Conservation (phyloP, 805 yeast species). For the Saturnispora dispora region DNA sequence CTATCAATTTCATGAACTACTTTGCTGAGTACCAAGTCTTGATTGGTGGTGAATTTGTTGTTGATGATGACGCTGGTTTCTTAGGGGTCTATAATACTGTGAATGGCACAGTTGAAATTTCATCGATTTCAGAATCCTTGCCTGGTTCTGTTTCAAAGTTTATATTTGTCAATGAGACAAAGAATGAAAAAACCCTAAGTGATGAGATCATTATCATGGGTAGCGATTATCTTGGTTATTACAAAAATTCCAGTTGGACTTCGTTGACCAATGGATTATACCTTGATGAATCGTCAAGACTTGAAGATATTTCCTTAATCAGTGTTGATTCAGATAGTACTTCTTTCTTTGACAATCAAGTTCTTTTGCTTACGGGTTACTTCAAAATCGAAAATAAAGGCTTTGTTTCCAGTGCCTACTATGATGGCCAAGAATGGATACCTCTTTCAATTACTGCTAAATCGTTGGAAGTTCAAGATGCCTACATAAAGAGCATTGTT, state of each 20-base stretch:
- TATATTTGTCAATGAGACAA: conserved; percentile 25
- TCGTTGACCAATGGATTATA: conserved; percentile 31
- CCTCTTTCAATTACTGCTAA: conserved; percentile 48
- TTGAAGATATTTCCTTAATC: conserved; percentile 32
- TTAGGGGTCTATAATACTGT: conserved; percentile 47
- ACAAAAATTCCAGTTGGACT: conserved; percentile 42
- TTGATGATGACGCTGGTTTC: conserved; percentile 26
- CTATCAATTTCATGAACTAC: conserved; percentile 45
- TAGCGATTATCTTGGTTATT: conserved; percentile 29
- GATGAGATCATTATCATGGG: conserved; percentile 39
- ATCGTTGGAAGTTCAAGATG: conserved; percentile 18
- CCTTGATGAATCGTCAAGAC: conserved; percentile 26
- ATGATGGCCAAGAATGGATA: conserved; percentile 56
- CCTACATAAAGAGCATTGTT: conserved; percentile 25
- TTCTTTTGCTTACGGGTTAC: conserved; percentile 51
- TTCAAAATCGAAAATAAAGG: conserved; percentile 45
- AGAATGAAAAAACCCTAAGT: conserved; percentile 32
- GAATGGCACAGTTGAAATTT: conserved; percentile 24
- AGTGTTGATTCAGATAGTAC: conserved; percentile 24
- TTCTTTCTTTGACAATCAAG: conserved; percentile 35
- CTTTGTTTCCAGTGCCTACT: conserved; percentile 49
- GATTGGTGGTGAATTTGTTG: conserved; percentile 44
- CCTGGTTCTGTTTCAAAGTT: conserved; percentile 27
- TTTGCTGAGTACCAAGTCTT: conserved; percentile 30
- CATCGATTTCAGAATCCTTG: conserved; percentile 20